Percentiles rank a stretch among this genome's conserved stretches.
Evolutionary conservation across 148 eudicot species (phyloP).

Genomic region (Rheum nobile): DNA sequence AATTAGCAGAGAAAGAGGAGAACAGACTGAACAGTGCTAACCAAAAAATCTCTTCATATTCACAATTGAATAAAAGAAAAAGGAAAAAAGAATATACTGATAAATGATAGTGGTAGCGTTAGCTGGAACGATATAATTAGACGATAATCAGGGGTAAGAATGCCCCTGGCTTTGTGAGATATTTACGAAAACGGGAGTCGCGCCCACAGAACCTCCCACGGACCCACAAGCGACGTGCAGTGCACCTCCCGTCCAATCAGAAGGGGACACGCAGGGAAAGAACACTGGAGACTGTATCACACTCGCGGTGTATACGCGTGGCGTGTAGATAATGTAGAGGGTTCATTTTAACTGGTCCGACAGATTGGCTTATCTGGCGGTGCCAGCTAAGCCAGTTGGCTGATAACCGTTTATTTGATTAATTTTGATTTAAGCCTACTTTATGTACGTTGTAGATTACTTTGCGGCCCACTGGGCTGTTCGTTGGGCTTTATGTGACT

Average conservation of each 20-base stretch:
- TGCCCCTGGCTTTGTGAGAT: background rate
- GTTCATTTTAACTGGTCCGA: background rate
- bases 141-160: background rate
- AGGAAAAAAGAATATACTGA: background rate
- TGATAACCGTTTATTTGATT: background rate
- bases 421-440: no score
- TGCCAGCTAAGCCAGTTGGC: slow-evolving; percentile 1
- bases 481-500: no score
- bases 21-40: background rate
- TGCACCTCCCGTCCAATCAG: background rate
- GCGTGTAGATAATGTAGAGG: background rate
- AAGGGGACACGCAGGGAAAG: background rate
- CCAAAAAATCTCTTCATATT: background rate
- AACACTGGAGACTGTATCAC: background rate
- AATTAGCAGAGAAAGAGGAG: background rate
- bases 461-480: no score
- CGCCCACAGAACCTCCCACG: background rate
- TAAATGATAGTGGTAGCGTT: background rate
- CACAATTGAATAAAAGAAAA: background rate
- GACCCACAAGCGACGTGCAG: background rate
- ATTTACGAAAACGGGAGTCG: background rate
- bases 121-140: background rate
- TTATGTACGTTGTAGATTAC: no score
- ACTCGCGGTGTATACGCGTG: background rate
- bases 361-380: background rate